Percentiles rank a stretch among this genome's conserved stretches.
Evolutionary conservation across 139 green algal genomes (phyloP).

Genomic region (Chlamydomonas eustigma): DNA sequence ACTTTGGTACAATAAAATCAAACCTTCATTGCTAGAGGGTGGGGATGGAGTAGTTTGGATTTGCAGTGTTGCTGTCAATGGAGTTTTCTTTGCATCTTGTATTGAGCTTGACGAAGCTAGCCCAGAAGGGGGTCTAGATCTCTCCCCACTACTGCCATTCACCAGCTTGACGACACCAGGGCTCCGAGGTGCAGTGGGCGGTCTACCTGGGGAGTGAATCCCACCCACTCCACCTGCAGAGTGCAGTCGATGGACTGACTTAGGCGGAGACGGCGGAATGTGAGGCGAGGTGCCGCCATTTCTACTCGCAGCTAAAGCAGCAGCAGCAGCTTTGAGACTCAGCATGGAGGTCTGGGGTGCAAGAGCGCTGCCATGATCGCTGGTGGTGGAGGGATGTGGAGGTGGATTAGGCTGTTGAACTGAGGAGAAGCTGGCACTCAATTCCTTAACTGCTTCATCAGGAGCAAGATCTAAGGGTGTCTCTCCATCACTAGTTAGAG

Average conservation of each 20-base stretch:
- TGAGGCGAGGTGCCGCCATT: too few species aligned
- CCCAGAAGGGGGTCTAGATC: neutral
- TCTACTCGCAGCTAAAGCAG: neutral
- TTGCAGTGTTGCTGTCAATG: neutral
- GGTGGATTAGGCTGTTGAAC: neutral
- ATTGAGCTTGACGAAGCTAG: neutral
- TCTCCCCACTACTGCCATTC: neutral
- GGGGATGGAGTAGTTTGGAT: neutral
- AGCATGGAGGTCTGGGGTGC: neutral
- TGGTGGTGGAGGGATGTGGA: neutral
- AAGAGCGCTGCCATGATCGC: neutral
- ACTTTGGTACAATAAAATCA: too few species aligned
- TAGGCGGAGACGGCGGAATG: neutral
- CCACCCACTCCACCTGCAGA: neutral
- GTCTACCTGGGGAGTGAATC: neutral
- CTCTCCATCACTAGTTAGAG: neutral
- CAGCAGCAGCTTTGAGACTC: neutral
- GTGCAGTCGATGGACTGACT: neutral
- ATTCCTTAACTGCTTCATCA: neutral
- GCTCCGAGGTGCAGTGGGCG: neutral
- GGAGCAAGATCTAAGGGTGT: conserved; percentile 1
- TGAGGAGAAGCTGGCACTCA: neutral
- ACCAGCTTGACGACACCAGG: neutral
- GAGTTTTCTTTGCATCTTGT: too few species aligned
- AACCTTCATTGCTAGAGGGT: neutral